phyloP scores from a whole-genome alignment of 805 yeast genomes.

The Pichia rugopelliculosa region DNA sequence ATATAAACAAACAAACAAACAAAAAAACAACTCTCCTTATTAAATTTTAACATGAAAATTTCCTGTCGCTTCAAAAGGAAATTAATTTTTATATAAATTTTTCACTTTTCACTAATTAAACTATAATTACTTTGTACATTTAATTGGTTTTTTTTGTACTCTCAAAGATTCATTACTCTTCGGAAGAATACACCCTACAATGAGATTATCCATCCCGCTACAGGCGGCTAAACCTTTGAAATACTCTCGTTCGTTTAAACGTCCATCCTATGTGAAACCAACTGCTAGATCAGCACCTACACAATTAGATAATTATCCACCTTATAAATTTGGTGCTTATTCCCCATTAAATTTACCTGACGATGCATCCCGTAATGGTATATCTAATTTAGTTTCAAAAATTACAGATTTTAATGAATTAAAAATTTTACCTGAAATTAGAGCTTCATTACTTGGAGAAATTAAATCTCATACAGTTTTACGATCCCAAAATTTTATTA shows the following conservation, averaged over 20 bases:
- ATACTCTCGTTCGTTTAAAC: not conserved
- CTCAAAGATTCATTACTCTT: too few relatives aligned
- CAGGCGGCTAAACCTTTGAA: not conserved
- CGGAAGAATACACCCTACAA: not conserved
- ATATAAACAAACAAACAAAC: not conserved
- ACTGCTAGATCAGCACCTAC: not conserved
- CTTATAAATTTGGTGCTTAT: conserved; percentile 41
- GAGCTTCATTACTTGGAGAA: conserved; percentile 51
- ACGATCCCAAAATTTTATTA: conserved; percentile 28
- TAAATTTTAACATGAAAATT: too few relatives aligned
- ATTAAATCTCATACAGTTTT: conserved; percentile 41
- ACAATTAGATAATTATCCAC: conserved; percentile 16
- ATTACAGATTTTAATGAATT: conserved; percentile 60
- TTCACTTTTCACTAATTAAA: not conserved
- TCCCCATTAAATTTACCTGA: conserved; percentile 39
- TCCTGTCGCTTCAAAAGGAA: not conserved
- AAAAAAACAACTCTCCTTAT: too few relatives aligned
- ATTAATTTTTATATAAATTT: not conserved
- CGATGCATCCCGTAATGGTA: conserved; percentile 26
- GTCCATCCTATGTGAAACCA: not conserved
- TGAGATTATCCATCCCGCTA: not conserved
- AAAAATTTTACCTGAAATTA: conserved; percentile 57
- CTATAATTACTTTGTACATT: too few relatives aligned
- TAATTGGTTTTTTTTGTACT: too few relatives aligned
- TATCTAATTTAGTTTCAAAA: conserved; percentile 39